Evolutionary conservation across 768 basidiomycete species (phyloP).

Genomic region (Termitomyces bulborhizus): DNA sequence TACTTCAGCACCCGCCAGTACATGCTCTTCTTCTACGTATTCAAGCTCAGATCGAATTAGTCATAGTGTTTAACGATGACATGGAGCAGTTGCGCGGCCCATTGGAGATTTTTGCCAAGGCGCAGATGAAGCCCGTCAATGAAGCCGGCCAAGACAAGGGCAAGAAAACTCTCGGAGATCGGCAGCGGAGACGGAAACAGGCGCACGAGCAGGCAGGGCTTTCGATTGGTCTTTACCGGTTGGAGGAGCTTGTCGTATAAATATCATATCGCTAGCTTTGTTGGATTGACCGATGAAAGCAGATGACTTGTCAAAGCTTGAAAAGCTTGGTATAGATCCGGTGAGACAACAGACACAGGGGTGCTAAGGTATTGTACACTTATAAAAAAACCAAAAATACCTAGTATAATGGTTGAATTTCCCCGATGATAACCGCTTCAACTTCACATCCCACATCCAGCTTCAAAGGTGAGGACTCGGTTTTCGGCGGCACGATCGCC

Average conservation of each 20-base stretch:
- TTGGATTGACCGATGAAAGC: not conserved
- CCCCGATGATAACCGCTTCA: conserved; percentile 64
- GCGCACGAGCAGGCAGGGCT: conserved; percentile 46
- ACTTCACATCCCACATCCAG: conserved; percentile 51
- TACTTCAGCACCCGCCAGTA: conserved; percentile 60
- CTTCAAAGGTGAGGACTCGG: conserved; percentile 20
- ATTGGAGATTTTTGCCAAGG: conserved; percentile 55
- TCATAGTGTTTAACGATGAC: conserved; percentile 42
- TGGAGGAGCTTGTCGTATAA: conserved; percentile 59
- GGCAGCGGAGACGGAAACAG: conserved; percentile 47
- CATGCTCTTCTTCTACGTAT: conserved; percentile 47
- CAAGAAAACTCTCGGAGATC: conserved; percentile 33
- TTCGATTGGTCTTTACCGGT: conserved; percentile 59
- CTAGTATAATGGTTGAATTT: conserved; percentile 19
- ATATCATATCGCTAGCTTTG: not conserved
- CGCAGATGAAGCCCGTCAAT: conserved; percentile 41
- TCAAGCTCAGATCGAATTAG: conserved; percentile 46
- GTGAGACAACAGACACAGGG: not conserved
- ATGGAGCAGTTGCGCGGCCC: conserved; percentile 54
- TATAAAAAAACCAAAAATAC: too few species aligned
- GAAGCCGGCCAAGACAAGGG: conserved; percentile 32
- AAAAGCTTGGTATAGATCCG: not conserved
- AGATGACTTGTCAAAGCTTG: not conserved
- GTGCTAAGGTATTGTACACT: not conserved
- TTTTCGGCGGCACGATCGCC: conserved; percentile 53